phyloP scores from a whole-genome alignment of 768 basidiomycete species.

The Gymnopilus dilepis region DNA sequence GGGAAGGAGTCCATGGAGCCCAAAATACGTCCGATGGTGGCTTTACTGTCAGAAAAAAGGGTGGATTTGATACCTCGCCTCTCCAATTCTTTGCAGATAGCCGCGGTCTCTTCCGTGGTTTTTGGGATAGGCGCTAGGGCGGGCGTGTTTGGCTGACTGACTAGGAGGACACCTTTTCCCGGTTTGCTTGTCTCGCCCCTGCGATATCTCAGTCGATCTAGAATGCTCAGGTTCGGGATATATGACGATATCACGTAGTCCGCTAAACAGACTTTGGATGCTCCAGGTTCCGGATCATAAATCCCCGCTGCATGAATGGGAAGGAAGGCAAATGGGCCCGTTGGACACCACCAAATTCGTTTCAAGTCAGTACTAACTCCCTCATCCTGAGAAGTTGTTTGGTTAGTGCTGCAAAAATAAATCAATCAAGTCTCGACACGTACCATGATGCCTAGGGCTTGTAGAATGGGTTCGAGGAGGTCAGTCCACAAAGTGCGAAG shows the following conservation, averaged over 20 bases:
- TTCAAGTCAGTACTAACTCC: not conserved
- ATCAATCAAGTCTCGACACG: not conserved
- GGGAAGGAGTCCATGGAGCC: constrained; percentile 14
- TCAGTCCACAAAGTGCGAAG: constrained; percentile 14
- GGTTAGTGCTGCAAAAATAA: not conserved
- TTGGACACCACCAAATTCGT: constrained; percentile 39
- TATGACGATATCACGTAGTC: constrained; percentile 27
- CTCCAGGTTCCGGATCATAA: constrained; percentile 8
- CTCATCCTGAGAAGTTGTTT: not conserved
- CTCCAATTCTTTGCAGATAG: not conserved
- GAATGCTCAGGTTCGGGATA: constrained; percentile 12
- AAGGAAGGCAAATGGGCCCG: constrained; percentile 32
- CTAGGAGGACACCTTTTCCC: constrained; percentile 5
- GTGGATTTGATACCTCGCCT: not conserved
- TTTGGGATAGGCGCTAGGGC: constrained; percentile 11
- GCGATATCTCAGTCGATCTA: not conserved
- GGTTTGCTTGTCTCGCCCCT: constrained; percentile 17
- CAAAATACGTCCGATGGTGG: constrained; percentile 11
- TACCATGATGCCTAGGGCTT: not conserved
- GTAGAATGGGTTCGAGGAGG: constrained; percentile 18
- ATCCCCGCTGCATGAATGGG: constrained; percentile 40
- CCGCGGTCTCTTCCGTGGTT: constrained; percentile 10
- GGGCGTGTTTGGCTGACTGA: constrained; percentile 20
- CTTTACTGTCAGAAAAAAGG: constrained; percentile 16
- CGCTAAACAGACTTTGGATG: not conserved